Percentiles rank a stretch among this genome's conserved stretches.
These are phyloP conservation scores for Candida fluviatilis DNA, from an alignment of 805 yeast species.

Conservation along the genomic window DNA sequence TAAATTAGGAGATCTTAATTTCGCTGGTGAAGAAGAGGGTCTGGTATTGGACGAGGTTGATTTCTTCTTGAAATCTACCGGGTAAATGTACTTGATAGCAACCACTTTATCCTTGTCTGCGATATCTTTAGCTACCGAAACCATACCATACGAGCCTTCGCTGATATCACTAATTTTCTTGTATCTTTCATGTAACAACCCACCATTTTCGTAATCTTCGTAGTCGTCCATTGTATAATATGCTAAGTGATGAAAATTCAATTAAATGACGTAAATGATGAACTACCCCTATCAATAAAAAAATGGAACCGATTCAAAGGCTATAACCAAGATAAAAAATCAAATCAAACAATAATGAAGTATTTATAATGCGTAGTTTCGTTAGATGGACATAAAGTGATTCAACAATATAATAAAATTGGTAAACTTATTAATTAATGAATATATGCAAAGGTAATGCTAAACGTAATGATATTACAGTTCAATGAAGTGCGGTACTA, in stretches of 20 bases:
- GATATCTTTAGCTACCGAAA: slow-evolving; percentile 78
- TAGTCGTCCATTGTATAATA: slow-evolving; percentile 32
- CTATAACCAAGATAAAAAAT: background rate
- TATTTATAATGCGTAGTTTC: too few relatives aligned
- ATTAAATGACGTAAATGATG: background rate
- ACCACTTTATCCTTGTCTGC: slow-evolving; percentile 46
- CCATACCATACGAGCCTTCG: slow-evolving; percentile 92
- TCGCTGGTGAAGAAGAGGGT: slow-evolving; percentile 35
- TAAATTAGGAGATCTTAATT: slow-evolving; percentile 16
- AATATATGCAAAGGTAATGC: too few relatives aligned
- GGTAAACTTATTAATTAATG: too few relatives aligned
- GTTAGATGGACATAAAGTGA: slow-evolving; percentile 11
- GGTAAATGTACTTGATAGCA: slow-evolving; percentile 82
- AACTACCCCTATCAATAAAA: background rate
- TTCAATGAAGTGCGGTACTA: too few relatives aligned
- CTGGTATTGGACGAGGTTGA: slow-evolving; percentile 15
- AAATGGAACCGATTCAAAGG: background rate
- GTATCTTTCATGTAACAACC: slow-evolving; percentile 58
- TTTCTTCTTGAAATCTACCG: slow-evolving; percentile 39
- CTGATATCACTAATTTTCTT: slow-evolving; percentile 69
- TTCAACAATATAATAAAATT: too few relatives aligned
- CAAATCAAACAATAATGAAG: background rate
- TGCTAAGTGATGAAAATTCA: background rate
- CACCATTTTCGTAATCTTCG: slow-evolving; percentile 34
- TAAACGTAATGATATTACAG: too few relatives aligned